phyloP scores from a whole-genome alignment of 2,329 filamentous ascomycete species.

The Pseudocercospora pini-densiflorae region DNA sequence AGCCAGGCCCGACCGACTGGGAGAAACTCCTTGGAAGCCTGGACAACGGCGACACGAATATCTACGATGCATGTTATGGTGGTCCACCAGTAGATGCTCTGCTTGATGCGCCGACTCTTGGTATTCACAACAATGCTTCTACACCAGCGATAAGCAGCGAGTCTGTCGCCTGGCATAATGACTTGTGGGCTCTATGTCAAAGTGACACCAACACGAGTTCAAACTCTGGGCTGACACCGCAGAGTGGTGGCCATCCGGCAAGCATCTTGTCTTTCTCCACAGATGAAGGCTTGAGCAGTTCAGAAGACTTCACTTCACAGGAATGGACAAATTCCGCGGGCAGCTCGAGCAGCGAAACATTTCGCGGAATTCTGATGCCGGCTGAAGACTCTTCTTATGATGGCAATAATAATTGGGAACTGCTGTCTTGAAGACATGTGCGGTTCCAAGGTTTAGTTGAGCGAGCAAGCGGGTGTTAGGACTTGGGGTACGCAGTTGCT shows the following conservation, averaged over 20 bases:
- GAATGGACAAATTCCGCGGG: slow-evolving; percentile 26
- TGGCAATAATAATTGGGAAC: slow-evolving; percentile 48
- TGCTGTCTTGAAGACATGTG: slow-evolving; percentile 13
- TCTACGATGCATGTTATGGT: slow-evolving; percentile 83
- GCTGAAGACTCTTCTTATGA: slow-evolving; percentile 13
- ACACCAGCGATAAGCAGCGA: slow-evolving; percentile 27
- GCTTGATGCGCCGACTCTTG: slow-evolving; percentile 49
- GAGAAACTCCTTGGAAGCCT: slow-evolving; percentile 79
- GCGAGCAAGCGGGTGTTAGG: neutral
- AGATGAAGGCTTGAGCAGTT: slow-evolving; percentile 30
- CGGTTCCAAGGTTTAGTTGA: neutral
- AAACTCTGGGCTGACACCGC: slow-evolving; percentile 20
- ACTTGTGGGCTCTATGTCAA: slow-evolving; percentile 39
- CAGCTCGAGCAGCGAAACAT: slow-evolving; percentile 22
- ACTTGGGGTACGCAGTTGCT: too few species aligned
- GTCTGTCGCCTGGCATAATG: slow-evolving; percentile 31
- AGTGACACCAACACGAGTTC: slow-evolving; percentile 31
- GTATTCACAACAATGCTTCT: slow-evolving; percentile 32
- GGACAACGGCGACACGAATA: slow-evolving; percentile 78
- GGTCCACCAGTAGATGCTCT: slow-evolving; percentile 58
- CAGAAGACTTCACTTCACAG: slow-evolving; percentile 27
- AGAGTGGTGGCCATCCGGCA: slow-evolving; percentile 23
- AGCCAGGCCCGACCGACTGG: slow-evolving; percentile 71
- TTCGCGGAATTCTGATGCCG: slow-evolving; percentile 31
- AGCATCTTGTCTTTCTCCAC: slow-evolving; percentile 37